Evolutionary conservation across 345 rosid species (phyloP).

Genomic region (Hevea brasiliensis): DNA sequence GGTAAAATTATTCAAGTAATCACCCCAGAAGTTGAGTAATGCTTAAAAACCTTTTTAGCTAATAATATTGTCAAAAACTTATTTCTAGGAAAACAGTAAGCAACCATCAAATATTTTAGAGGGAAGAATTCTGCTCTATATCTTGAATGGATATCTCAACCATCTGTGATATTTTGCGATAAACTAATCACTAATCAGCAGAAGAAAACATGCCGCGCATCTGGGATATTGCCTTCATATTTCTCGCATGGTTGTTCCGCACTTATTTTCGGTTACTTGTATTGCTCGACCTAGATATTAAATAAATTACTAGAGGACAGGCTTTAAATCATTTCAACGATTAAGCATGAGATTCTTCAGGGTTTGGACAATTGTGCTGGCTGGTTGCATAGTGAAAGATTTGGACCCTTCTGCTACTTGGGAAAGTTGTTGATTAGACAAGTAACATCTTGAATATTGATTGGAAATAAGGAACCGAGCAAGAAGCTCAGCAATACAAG

Average conservation of each 20-base stretch:
- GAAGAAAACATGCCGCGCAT: neutral
- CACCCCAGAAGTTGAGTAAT: no score
- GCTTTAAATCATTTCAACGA: neutral
- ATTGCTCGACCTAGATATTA: neutral
- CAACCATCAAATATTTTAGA: neutral
- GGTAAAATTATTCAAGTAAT: no score
- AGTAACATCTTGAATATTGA: no score
- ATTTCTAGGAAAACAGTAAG: no score
- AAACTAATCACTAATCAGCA: neutral
- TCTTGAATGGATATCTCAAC: conserved; percentile 10
- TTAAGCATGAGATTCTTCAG: neutral
- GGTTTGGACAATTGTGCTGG: neutral
- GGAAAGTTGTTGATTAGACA: no score
- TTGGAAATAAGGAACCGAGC: no score
- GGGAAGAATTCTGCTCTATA: neutral
- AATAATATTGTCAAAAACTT: no score
- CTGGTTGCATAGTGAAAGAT: neutral
- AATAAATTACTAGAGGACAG: neutral
- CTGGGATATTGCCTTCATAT: neutral
- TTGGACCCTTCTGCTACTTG: neutral
- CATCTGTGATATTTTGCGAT: neutral
- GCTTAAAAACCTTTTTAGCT: no score
- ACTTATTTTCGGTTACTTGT: neutral
- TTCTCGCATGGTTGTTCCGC: neutral
- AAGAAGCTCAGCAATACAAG: no score